Evolutionary conservation across 2,329 filamentous ascomycete genomes (phyloP), one percentile per base, ranked within the genome.

Genomic region (Alternaria burnsii): DNA sequence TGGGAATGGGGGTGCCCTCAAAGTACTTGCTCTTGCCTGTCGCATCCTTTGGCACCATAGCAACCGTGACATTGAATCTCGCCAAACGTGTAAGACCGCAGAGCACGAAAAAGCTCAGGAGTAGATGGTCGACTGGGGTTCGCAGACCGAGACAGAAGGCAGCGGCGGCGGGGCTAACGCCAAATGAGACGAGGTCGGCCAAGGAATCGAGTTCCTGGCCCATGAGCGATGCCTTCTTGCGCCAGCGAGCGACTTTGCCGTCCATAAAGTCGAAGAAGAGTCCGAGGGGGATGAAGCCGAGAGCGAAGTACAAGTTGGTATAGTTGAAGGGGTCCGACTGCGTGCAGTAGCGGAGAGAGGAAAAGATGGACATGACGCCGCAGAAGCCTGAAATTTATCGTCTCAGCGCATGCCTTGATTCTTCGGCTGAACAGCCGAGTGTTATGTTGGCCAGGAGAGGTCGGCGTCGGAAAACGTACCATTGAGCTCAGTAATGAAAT

Each of bases 211-310:
- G 84, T 81, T 99, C 95, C 80, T 97, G 94, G 12, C 95, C 95
- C 94, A 99, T 98, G 77, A 99, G 84, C 72, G 92, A 96, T 73
- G 92, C 95, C 89, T 97, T 99, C 82, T 93, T 91, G 78, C 95
- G 89, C 95, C 95, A 98, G 67, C 95, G 86, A 65, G 95, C 95
- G 57, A 99, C 94, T 77, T 94, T 95, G 76, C 95, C 95, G 79
- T 99, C 95, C 86, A 98, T 93, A 76, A 97, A 96, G 80, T 99
- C 95, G 79, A 98, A 98, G 83, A 98, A 97, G 12, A 98, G 84
- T 1, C 74, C 74, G 4, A 97, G 92, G 0, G 94, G 94, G 80
- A 98, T 91, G 79, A 97, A 92, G 5, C 84, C 87, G 50, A 99
- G 87, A 2, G 95, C 94, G 34, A 89, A 82, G 87, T 92, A 98